A percentile compares a stretch with the other conserved stretches of the same genome.
phyloP scores from a whole-genome alignment of 345 rosid species.

The Orychophragmus violaceus region DNA sequence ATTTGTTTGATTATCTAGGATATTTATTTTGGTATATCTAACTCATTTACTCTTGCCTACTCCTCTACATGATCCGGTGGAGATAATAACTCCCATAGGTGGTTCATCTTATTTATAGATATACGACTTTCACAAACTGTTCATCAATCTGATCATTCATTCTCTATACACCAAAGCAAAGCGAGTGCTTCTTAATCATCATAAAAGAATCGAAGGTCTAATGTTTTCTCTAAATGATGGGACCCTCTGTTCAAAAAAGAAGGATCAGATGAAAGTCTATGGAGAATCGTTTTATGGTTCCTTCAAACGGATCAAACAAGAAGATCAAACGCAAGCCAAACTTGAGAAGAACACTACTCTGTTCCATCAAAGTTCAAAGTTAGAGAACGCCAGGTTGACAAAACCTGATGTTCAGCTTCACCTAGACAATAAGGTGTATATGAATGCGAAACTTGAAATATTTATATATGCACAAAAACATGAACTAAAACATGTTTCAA shows the following conservation, averaged over 20 bases:
- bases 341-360: slow-evolving; percentile 22
- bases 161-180: slow-evolving; percentile 16
- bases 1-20: slow-evolving; percentile 6
- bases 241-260: slow-evolving; percentile 13
- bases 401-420: slow-evolving; percentile 18
- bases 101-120: slow-evolving; percentile 13
- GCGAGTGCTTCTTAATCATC: slow-evolving; percentile 1
- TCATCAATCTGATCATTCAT: slow-evolving; percentile 16
- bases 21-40: slow-evolving; percentile 26
- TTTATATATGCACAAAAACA: not conserved
- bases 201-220: not conserved
- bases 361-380: slow-evolving; percentile 5
- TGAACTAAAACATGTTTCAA: not conserved
- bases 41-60: slow-evolving; percentile 32
- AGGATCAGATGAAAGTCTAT: slow-evolving; percentile 5
- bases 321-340: slow-evolving; percentile 10
- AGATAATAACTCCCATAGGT: slow-evolving; percentile 15
- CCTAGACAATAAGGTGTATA: slow-evolving; percentile 19
- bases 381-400: not conserved
- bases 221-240: slow-evolving; percentile 21
- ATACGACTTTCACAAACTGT: not conserved
- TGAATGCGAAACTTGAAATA: not conserved
- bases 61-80: slow-evolving; percentile 26
- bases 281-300: slow-evolving; percentile 26
- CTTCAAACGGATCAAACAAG: slow-evolving; percentile 18